phyloP scores from a whole-genome alignment of 352 stramenopile species.

The Globisporangium carolinianum region DNA sequence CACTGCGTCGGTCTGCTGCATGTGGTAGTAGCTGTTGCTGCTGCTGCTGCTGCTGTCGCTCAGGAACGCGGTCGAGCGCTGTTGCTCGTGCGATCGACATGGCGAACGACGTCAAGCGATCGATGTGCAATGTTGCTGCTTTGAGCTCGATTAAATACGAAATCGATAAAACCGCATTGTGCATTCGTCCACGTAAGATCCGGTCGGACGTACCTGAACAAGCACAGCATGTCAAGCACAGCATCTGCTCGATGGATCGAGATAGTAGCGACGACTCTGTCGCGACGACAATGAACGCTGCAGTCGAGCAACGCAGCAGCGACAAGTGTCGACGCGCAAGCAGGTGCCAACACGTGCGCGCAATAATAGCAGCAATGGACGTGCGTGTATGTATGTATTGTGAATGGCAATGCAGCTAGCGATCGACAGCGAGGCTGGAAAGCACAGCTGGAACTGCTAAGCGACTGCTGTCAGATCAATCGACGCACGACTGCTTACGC shows the following conservation, averaged over 20 bases:
- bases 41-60: neutral
- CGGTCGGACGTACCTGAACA: too few relatives aligned
- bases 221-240: too few relatives aligned
- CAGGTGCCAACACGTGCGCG: too few relatives aligned
- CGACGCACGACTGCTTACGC: neutral
- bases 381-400: neutral
- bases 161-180: too few relatives aligned
- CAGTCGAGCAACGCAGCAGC: too few relatives aligned
- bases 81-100: neutral
- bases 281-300: too few relatives aligned
- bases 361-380: neutral
- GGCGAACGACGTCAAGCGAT: neutral
- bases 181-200: too few relatives aligned
- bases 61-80: neutral
- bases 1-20: constrained; percentile 5
- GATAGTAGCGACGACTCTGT: too few relatives aligned
- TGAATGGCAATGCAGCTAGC: neutral
- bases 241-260: too few relatives aligned
- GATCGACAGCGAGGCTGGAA: neutral
- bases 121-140: neutral
- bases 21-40: neutral
- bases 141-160: neutral
- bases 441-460: neutral
- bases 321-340: too few relatives aligned
- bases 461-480: neutral